Conservation (phyloP, 1,284 basidiomycete species). For the Rhodotorula mucilaginosa region DNA sequence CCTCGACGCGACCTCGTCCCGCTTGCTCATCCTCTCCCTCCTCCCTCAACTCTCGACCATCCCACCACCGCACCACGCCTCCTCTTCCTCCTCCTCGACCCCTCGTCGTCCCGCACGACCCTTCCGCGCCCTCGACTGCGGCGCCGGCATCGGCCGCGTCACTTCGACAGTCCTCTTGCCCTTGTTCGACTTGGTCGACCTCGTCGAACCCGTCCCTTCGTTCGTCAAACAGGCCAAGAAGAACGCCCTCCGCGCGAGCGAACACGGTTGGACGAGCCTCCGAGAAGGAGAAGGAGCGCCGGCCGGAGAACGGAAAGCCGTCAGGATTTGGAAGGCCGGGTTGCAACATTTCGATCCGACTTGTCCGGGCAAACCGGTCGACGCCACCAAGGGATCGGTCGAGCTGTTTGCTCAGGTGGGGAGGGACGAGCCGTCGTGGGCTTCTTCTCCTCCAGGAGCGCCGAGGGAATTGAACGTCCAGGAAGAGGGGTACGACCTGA, state of each 20-base stretch:
- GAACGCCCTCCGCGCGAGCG: constrained; percentile 53
- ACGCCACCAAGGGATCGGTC: constrained; percentile 1
- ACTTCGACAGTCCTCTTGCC: constrained; percentile 79
- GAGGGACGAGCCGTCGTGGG: constrained; percentile 48
- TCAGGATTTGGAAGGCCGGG: constrained; percentile 73
- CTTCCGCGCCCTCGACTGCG: constrained; percentile 76
- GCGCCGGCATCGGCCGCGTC: constrained; percentile 82
- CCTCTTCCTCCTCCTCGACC: constrained; percentile 37
- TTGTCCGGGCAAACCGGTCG: constrained; percentile 56
- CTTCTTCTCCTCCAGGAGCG: constrained; percentile 28
- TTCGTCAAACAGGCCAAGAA: constrained; percentile 67
- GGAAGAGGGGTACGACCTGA: constrained; percentile 63
- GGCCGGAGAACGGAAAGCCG: constrained; percentile 59
- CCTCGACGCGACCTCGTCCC: constrained; percentile 80
- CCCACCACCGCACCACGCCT: constrained; percentile 60
- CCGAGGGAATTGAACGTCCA: constrained; percentile 38
- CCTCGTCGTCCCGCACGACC: constrained; percentile 12
- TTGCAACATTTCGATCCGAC: constrained; percentile 74
- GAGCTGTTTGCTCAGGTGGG: constrained; percentile 37
- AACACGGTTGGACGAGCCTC: constrained; percentile 62
- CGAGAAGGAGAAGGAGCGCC: constrained; percentile 17
- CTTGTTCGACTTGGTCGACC: constrained; percentile 76
- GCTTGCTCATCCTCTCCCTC: constrained; percentile 76
- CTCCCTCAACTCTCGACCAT: constrained; percentile 73
- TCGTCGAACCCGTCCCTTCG: constrained; percentile 77